phyloP scores from a whole-genome alignment of 2,329 filamentous ascomycete species.

The Neophaeococcomyces mojaviensis region DNA sequence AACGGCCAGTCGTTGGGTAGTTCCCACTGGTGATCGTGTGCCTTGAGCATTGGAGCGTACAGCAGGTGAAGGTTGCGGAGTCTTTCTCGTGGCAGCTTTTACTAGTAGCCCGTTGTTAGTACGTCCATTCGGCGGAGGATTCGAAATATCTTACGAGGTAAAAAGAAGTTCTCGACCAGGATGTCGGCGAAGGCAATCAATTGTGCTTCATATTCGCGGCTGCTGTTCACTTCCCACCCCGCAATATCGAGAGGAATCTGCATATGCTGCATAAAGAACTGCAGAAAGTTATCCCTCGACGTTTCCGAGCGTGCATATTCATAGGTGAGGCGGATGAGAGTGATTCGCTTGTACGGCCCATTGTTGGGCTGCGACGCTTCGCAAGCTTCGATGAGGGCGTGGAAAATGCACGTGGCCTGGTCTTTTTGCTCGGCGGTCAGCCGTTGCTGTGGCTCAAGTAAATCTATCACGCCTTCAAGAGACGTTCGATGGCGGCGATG shows the following conservation, averaged over 20 bases:
- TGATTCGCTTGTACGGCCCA: conserved; percentile 20
- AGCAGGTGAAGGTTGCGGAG: conserved; percentile 17
- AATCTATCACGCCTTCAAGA: conserved; percentile 10
- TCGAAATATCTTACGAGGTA: conserved; percentile 15
- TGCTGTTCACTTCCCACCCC: conserved; percentile 2
- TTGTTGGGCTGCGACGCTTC: conserved; percentile 20
- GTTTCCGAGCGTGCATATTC: conserved; percentile 16
- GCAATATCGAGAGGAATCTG: conserved; percentile 10
- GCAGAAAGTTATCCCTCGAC: conserved; percentile 12
- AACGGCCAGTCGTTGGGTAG: conserved; percentile 13
- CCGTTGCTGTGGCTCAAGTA: conserved; percentile 6
- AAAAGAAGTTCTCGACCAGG: conserved; percentile 18
- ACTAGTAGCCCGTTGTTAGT: conserved; percentile 13
- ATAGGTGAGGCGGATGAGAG: conserved; percentile 20
- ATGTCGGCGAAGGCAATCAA: conserved; percentile 15
- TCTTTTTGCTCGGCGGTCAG: conserved; percentile 13
- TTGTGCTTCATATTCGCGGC: conserved; percentile 6
- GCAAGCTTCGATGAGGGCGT: conserved; percentile 15
- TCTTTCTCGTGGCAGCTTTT: conserved; percentile 15
- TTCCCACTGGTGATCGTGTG: conserved; percentile 11
- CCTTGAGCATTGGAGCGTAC: conserved; percentile 10
- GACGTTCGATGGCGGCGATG: neutral
- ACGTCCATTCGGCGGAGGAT: conserved; percentile 1
- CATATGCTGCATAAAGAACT: conserved; percentile 11
- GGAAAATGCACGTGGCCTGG: conserved; percentile 13